phyloP scores from a whole-genome alignment of 148 eudicot species.

The Polygonum maritimum region DNA sequence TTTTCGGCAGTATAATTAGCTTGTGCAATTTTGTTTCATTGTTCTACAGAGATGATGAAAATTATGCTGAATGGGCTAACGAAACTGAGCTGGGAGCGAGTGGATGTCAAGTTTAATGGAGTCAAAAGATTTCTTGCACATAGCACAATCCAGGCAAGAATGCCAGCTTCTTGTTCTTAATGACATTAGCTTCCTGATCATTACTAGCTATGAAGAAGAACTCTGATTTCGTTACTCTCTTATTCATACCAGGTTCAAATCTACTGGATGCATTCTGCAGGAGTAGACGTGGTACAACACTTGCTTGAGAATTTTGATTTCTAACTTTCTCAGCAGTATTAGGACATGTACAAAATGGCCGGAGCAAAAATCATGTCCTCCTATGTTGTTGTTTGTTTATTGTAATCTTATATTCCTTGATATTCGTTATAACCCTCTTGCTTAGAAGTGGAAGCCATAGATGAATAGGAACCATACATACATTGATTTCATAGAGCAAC shows the following conservation, averaged over 20 bases:
- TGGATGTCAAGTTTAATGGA: conserved; percentile 77
- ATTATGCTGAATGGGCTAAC: conserved; percentile 63
- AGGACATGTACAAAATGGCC: background rate
- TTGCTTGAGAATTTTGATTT: conserved; percentile 11
- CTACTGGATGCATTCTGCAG: conserved; percentile 2
- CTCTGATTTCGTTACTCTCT: background rate
- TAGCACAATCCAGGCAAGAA: conserved; percentile 73
- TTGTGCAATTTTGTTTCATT: background rate
- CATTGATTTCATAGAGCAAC: background rate
- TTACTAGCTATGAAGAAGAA: background rate
- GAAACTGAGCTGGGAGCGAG: conserved; percentile 71
- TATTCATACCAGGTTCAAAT: conserved; percentile 1
- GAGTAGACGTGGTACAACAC: conserved; percentile 2
- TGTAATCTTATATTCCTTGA: background rate
- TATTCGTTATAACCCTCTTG: background rate
- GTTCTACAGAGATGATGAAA: conserved; percentile 35
- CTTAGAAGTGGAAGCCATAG: background rate
- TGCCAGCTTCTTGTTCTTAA: background rate
- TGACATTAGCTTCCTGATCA: background rate
- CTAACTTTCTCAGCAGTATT: background rate
- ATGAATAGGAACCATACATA: background rate
- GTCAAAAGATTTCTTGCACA: conserved; percentile 68
- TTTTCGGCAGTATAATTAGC: background rate
- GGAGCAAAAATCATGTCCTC: background rate
- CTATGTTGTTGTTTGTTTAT: background rate